phyloP scores from a whole-genome alignment of 1,284 basidiomycete genomes.

The Pyrrhoderma noxium region DNA sequence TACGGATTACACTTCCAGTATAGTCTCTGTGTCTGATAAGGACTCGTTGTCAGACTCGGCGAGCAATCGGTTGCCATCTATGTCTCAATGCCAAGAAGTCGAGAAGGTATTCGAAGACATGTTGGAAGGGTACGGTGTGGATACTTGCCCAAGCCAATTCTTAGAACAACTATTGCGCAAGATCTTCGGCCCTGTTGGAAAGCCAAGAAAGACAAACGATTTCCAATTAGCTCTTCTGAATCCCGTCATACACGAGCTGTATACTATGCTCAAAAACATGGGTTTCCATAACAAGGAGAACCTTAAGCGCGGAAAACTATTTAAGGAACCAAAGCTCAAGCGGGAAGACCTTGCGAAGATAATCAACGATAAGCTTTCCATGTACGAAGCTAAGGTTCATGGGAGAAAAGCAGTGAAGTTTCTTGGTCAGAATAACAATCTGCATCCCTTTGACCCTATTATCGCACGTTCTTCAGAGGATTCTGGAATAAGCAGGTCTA shows the following conservation, averaged over 20 bases:
- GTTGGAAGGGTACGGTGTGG: constrained; percentile 41
- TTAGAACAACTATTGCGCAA: constrained; percentile 35
- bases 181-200: constrained; percentile 41
- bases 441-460: constrained; percentile 4
- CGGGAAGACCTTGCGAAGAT: constrained; percentile 12
- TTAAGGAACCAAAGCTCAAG: constrained; percentile 1
- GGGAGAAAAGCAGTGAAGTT: constrained; percentile 14
- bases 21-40: not conserved
- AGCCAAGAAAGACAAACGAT: constrained; percentile 20
- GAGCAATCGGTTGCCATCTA: constrained; percentile 1
- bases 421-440: constrained; percentile 8
- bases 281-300: not conserved
- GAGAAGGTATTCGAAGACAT: constrained; percentile 49
- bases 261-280: constrained; percentile 4
- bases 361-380: constrained; percentile 6
- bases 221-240: constrained; percentile 14
- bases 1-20: not conserved
- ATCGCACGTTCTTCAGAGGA: constrained; percentile 7
- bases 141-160: constrained; percentile 40
- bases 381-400: constrained; percentile 7
- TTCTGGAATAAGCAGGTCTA: not conserved
- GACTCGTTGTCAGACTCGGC: constrained; percentile 5
- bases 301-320: constrained; percentile 3
- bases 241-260: constrained; percentile 6
- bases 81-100: constrained; percentile 30